These are phyloP conservation scores for Vickermania spadyakhi DNA, from an alignment of 208 protist species.

Conservation along the genomic window DNA sequence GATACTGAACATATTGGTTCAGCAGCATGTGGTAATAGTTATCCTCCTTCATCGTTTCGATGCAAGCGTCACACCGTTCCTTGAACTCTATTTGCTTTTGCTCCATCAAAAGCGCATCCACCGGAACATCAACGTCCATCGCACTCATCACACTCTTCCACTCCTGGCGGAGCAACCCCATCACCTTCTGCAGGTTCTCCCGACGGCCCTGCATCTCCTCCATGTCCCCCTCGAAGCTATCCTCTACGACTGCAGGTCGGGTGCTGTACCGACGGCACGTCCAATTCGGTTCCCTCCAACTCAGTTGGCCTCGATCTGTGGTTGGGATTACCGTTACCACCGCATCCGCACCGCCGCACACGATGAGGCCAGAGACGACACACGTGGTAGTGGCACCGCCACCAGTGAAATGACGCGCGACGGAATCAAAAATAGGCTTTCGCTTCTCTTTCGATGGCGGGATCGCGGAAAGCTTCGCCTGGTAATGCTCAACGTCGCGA, in stretches of 20 bases:
- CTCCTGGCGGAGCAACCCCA: slow-evolving; percentile 33
- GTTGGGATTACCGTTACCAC: slow-evolving; percentile 12
- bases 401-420: slow-evolving; percentile 31
- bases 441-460: slow-evolving; percentile 79
- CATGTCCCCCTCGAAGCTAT: not conserved
- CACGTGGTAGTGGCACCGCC: slow-evolving; percentile 34
- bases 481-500: slow-evolving; percentile 62
- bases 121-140: slow-evolving; percentile 31
- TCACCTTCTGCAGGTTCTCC: slow-evolving; percentile 11
- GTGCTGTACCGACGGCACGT: not conserved
- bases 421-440: slow-evolving; percentile 25
- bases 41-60: slow-evolving; percentile 44
- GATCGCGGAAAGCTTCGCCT: slow-evolving; percentile 35
- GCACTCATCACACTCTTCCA: slow-evolving; percentile 29
- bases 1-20: slow-evolving; percentile 74
- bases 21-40: slow-evolving; percentile 60
- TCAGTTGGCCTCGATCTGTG: not conserved
- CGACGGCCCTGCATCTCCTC: slow-evolving; percentile 5
- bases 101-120: slow-evolving; percentile 56
- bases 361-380: slow-evolving; percentile 14
- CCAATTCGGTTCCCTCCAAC: not conserved
- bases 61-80: slow-evolving; percentile 38
- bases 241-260: not conserved
- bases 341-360: slow-evolving; percentile 13
- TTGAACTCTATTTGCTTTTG: slow-evolving; percentile 48